phyloP scores from a whole-genome alignment of 2,329 filamentous ascomycete genomes.

The Meredithiella fracta region DNA sequence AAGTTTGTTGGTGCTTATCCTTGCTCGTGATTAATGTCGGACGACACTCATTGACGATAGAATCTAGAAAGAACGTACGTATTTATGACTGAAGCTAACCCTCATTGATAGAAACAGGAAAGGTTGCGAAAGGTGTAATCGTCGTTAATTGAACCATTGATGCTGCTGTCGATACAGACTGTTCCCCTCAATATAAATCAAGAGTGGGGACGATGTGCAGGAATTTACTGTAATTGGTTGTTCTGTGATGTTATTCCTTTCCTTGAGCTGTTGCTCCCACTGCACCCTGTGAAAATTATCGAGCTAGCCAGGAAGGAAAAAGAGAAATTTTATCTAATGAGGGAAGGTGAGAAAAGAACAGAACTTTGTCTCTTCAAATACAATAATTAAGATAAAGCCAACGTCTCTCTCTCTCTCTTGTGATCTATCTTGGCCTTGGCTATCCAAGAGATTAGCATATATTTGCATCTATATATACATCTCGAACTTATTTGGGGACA shows the following conservation, averaged over 20 bases:
- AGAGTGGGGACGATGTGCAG: too few species aligned
- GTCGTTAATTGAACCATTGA: background rate
- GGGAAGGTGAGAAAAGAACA: background rate
- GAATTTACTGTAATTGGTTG: background rate
- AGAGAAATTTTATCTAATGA: background rate
- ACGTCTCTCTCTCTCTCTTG: too few species aligned
- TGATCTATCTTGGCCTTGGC: too few species aligned
- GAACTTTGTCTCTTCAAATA: background rate
- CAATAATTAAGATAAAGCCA: too few species aligned
- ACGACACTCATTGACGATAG: background rate
- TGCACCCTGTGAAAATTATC: background rate
- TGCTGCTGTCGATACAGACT: too few species aligned
- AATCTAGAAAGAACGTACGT: background rate
- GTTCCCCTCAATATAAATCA: too few species aligned
- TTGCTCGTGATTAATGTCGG: background rate
- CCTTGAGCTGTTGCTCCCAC: background rate
- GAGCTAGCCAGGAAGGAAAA: background rate
- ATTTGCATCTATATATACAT: too few species aligned
- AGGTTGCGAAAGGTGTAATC: background rate
- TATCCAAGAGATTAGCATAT: too few species aligned
- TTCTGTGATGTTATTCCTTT: background rate
- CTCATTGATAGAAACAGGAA: background rate
- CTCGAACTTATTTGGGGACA: too few species aligned
- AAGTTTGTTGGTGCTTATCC: background rate
- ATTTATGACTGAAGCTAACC: background rate